Evolutionary conservation across 441 rosid species (phyloP), one percentile per base, ranked within the genome.

Genomic region (Erodium texanum): DNA sequence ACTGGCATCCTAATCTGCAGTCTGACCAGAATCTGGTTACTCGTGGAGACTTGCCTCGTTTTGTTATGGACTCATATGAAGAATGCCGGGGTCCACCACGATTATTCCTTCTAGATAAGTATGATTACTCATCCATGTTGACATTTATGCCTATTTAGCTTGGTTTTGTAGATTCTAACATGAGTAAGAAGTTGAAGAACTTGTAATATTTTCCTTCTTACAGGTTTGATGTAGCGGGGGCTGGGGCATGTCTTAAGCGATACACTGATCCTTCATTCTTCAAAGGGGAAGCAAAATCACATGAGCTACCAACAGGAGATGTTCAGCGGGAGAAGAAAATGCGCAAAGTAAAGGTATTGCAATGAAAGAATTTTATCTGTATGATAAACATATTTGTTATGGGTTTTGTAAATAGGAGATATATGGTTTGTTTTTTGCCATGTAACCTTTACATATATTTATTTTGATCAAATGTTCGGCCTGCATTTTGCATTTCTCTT

Each of bases 221-320:
- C 82, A 94, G 99, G 76, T 94, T 86, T 78, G 98, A 94, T 88
- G 87, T 87, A 75, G 96, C 96, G 27, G 99, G 99, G 56, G 94
- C 96, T 77, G 98, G 99, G 63, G 96, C 98, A 52, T 92, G 98
- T 76, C 82, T 94, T 82, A 94, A 88, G 82, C 97, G 99, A 45
- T 94, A 94, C 80, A 86, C 97, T 5, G 99, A 94, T 84, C 99
- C 99, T 23, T 89, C 99, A 69, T 78, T 88, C 75, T 85, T 92
- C 71, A 88, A 85, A 85, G 79, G 71, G 67, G 96, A 84, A 77
- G 54, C 79, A 59, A 70, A 74, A 66, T 76, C 88, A 23, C 77
- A 71, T 66, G 85, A 73, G 75, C 68, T 73, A 70, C 65, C 82
- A 34, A 65, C 78, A 66, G 52, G 76, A 36, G 89, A 84, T 68